These are phyloP conservation scores for Phyllosticta ampelicida DNA, from an alignment of 2,329 filamentous ascomycete species.

Conservation along the genomic window DNA sequence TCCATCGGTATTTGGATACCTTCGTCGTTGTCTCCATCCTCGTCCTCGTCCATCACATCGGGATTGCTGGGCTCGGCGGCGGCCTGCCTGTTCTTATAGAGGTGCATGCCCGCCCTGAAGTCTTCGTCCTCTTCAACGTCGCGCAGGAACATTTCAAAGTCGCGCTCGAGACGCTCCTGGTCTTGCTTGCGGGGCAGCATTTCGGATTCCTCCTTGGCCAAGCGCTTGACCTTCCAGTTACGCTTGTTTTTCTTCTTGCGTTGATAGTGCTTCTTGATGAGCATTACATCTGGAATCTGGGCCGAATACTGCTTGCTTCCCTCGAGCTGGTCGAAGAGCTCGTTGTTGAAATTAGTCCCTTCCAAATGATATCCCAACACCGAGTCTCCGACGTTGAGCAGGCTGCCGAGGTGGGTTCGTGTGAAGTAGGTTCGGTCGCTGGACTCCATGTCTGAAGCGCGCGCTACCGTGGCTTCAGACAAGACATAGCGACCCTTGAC, in stretches of 20 bases:
- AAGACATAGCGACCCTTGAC: constrained; percentile 73
- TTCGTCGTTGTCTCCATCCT: constrained; percentile 47
- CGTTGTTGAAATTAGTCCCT: constrained; percentile 87
- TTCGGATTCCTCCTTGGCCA: constrained; percentile 82
- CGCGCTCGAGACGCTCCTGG: constrained; percentile 75
- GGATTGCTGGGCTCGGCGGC: constrained; percentile 48
- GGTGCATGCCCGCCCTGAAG: constrained; percentile 66
- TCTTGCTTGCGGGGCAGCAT: constrained; percentile 78
- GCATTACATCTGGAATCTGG: constrained; percentile 78
- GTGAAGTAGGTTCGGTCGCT: constrained; percentile 86
- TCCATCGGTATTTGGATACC: constrained; percentile 42
- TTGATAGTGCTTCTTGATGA: constrained; percentile 95
- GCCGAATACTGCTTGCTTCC: constrained; percentile 62
- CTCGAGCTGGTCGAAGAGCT: constrained; percentile 74
- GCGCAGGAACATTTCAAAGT: constrained; percentile 94
- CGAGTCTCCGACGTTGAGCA: constrained; percentile 81
- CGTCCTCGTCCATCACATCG: constrained; percentile 52
- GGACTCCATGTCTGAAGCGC: constrained; percentile 71
- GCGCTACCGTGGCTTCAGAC: constrained; percentile 78
- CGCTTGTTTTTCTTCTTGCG: constrained; percentile 67
- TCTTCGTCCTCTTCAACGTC: constrained; percentile 96
- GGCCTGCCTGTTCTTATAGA: constrained; percentile 64
- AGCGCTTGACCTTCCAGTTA: constrained; percentile 91
- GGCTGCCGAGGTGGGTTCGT: constrained; percentile 75
- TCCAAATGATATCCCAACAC: constrained; percentile 89